These are phyloP conservation scores for Porogramme epimiltina DNA, from an alignment of 1,284 basidiomycete genomes.

Conservation along the genomic window DNA sequence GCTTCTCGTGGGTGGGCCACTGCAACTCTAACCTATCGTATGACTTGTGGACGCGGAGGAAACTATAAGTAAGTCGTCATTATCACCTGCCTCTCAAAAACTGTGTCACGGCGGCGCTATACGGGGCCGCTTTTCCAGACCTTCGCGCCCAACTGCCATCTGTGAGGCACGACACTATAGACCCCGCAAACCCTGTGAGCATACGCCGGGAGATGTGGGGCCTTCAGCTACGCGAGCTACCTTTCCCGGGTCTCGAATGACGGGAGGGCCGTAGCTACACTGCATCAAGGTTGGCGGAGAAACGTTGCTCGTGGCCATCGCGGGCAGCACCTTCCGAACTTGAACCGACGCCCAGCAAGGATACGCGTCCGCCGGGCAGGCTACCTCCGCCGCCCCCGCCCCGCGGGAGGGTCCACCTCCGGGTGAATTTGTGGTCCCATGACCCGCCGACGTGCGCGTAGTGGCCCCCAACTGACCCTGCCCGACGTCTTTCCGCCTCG, in stretches of 20 bases:
- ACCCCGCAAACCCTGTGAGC: no score
- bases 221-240: no score
- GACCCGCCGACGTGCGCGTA: conserved; percentile 16
- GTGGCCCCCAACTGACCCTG: conserved; percentile 24
- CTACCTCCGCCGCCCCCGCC: conserved; percentile 14
- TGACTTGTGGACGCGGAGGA: no score
- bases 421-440: conserved; percentile 25
- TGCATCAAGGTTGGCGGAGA: conserved; percentile 11
- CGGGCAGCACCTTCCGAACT: conserved; percentile 18
- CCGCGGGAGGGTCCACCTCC: conserved; percentile 8
- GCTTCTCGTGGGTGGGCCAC: neutral
- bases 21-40: no score
- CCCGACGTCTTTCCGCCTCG: conserved; percentile 49
- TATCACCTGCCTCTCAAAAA: no score
- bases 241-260: no score
- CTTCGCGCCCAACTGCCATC: no score
- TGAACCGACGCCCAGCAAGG: conserved; percentile 14
- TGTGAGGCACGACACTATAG: no score
- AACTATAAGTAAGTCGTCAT: no score
- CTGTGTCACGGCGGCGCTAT: no score
- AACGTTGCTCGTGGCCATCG: conserved; percentile 6
- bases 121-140: no score
- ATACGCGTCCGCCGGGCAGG: conserved; percentile 6
- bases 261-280: neutral
- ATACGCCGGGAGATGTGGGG: no score